These are phyloP conservation scores for Excoecaria agallocha DNA, from an alignment of 345 rosid genomes.

Conservation along the genomic window DNA sequence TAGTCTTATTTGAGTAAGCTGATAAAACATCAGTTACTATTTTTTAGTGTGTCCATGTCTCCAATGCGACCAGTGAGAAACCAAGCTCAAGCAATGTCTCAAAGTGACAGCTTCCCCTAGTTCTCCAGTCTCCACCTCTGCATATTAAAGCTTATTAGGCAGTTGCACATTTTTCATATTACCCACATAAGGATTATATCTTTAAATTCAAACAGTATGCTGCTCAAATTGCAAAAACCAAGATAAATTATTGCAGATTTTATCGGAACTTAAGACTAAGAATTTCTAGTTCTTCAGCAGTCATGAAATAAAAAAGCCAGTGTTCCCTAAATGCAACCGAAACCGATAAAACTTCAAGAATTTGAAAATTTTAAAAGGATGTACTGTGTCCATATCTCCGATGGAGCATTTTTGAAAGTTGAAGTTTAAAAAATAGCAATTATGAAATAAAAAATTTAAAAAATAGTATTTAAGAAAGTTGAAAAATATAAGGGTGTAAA, in stretches of 20 bases:
- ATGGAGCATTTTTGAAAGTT: too few species aligned
- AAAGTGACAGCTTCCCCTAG: constrained; percentile 40
- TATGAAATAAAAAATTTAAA: too few species aligned
- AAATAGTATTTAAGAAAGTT: too few species aligned
- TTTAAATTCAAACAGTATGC: too few species aligned
- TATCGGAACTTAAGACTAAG: background rate
- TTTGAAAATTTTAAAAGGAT: background rate
- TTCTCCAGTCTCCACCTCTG: constrained; percentile 49
- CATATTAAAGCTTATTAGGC: constrained; percentile 3
- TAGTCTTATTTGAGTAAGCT: constrained; percentile 14
- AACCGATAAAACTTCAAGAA: background rate
- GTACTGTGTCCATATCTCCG: too few species aligned
- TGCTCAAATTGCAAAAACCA: too few species aligned
- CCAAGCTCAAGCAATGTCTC: constrained; percentile 44
- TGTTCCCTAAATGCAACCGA: background rate
- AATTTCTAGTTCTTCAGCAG: background rate
- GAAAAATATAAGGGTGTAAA: too few species aligned
- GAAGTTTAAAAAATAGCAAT: too few species aligned
- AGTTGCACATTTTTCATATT: too few species aligned
- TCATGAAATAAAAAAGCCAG: background rate
- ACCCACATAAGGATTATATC: background rate
- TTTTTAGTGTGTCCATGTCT: constrained; percentile 37
- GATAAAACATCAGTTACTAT: constrained; percentile 24
- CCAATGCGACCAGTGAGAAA: constrained; percentile 34
- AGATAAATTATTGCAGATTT: too few species aligned